A percentile compares a stretch with the other conserved stretches of the same genome.
Conservation (phyloP, 2,329 filamentous ascomycete species). For the Ceratocystis smalleyi region DNA sequence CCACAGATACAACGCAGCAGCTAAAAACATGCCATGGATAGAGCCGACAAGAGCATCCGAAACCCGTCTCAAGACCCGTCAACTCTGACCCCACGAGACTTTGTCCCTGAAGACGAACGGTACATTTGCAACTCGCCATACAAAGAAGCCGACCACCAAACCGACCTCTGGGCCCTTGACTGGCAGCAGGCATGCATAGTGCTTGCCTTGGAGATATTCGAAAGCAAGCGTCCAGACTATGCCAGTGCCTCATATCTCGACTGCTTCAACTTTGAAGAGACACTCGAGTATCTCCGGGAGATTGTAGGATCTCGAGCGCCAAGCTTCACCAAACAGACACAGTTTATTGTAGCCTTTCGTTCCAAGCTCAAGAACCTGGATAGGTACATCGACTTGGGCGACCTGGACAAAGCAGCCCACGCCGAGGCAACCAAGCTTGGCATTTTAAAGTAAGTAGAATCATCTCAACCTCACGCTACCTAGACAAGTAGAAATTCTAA, state of each 20-base stretch:
- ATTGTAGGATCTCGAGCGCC: slow-evolving; percentile 24
- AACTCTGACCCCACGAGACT: slow-evolving; percentile 5
- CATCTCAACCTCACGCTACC: no score
- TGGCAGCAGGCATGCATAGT: slow-evolving; percentile 53
- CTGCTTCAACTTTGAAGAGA: slow-evolving; percentile 60
- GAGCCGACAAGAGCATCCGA: not conserved
- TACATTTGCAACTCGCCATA: slow-evolving; percentile 62
- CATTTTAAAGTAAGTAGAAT: slow-evolving; percentile 51
- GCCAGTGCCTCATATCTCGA: slow-evolving; percentile 57
- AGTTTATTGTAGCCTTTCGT: slow-evolving; percentile 76
- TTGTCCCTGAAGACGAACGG: slow-evolving; percentile 17
- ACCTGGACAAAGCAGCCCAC: slow-evolving; percentile 64
- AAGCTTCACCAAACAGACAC: slow-evolving; percentile 47
- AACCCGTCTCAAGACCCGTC: not conserved
- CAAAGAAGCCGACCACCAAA: slow-evolving; percentile 50
- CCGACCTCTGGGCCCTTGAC: slow-evolving; percentile 54
- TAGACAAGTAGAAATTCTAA: not conserved
- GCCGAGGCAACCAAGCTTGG: slow-evolving; percentile 68
- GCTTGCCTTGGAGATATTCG: slow-evolving; percentile 50
- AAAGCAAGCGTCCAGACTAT: slow-evolving; percentile 51
- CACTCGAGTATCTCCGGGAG: slow-evolving; percentile 42
- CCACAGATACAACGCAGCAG: not conserved
- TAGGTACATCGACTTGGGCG: slow-evolving; percentile 51
- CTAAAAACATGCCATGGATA: not conserved
- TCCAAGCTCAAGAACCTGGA: slow-evolving; percentile 54